Conservation (phyloP, 176 grass and related monocot genomes). For the Musa itinerans region DNA sequence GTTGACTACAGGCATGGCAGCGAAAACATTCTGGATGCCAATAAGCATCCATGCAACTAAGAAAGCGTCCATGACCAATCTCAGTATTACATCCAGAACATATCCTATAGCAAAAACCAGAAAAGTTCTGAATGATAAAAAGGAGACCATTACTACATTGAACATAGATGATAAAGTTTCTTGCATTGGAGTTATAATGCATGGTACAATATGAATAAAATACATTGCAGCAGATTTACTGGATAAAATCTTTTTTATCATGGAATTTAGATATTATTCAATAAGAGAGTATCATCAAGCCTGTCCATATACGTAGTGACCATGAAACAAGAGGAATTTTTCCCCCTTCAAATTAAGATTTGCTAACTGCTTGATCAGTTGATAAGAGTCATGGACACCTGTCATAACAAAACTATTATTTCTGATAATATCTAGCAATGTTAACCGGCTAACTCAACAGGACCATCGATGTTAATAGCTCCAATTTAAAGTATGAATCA, state of each 20-base stretch:
- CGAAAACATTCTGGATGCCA: slow-evolving; percentile 95
- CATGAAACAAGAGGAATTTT: too few relatives aligned
- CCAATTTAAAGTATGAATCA: too few relatives aligned
- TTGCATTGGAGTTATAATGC: neutral
- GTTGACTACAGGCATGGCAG: slow-evolving; percentile 72
- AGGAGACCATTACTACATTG: neutral
- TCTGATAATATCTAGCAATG: too few relatives aligned
- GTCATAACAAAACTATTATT: too few relatives aligned
- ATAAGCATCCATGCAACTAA: slow-evolving; percentile 75
- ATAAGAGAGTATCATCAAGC: neutral
- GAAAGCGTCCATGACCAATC: slow-evolving; percentile 72
- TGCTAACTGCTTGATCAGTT: too few relatives aligned
- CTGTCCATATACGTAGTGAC: too few relatives aligned
- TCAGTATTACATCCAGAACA: slow-evolving; percentile 77
- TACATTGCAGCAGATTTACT: neutral
- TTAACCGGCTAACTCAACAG: too few relatives aligned
- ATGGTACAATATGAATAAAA: neutral
- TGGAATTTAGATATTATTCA: neutral
- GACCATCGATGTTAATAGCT: too few relatives aligned
- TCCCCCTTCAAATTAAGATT: too few relatives aligned
- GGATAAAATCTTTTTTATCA: neutral
- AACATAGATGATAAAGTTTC: neutral
- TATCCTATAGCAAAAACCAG: slow-evolving; percentile 37
- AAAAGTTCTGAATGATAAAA: neutral
- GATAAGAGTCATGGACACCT: too few relatives aligned